Conservation (phyloP, 2,329 filamentous ascomycete species). For the Cordyceps javanica region DNA sequence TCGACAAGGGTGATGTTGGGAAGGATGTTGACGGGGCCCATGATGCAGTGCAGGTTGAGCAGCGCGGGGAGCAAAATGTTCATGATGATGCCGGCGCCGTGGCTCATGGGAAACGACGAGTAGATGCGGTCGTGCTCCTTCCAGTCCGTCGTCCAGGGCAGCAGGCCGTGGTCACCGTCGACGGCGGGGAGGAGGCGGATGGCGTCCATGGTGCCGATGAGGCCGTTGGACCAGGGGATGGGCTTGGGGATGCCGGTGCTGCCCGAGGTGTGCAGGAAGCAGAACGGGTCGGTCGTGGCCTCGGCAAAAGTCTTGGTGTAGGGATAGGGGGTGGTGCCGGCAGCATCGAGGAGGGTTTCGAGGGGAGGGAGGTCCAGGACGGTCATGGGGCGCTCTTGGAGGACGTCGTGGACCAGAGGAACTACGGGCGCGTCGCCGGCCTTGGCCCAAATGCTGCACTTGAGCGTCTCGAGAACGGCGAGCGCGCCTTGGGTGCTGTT, state of each 20-base stretch:
- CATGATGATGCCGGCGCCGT: slow-evolving; percentile 36
- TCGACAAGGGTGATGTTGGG: slow-evolving; percentile 31
- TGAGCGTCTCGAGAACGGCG: slow-evolving; percentile 25
- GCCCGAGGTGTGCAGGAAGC: slow-evolving; percentile 36
- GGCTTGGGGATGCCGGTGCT: slow-evolving; percentile 37
- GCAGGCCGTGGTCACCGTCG: slow-evolving; percentile 23
- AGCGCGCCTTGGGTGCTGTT: slow-evolving; percentile 28
- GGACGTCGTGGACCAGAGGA: slow-evolving; percentile 19
- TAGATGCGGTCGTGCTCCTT: slow-evolving; percentile 25
- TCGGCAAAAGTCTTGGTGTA: slow-evolving; percentile 29
- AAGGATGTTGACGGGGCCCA: slow-evolving; percentile 29
- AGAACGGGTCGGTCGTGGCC: slow-evolving; percentile 28
- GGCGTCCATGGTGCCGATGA: slow-evolving; percentile 30
- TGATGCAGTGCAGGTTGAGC: slow-evolving; percentile 28
- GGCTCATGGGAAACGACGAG: slow-evolving; percentile 31
- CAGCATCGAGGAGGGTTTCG: slow-evolving; percentile 22
- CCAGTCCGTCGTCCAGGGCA: slow-evolving; percentile 25
- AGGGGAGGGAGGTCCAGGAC: slow-evolving; percentile 24
- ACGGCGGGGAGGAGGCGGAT: slow-evolving; percentile 27
- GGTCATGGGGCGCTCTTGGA: slow-evolving; percentile 21
- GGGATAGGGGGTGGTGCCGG: slow-evolving; percentile 16
- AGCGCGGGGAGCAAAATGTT: slow-evolving; percentile 32
- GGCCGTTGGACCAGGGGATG: slow-evolving; percentile 28
- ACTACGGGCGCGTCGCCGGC: slow-evolving; percentile 16
- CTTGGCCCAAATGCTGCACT: slow-evolving; percentile 27